Base-by-base conservation (phyloP, 768 basidiomycete species). In the Leccinum pellstonianum region DNA sequence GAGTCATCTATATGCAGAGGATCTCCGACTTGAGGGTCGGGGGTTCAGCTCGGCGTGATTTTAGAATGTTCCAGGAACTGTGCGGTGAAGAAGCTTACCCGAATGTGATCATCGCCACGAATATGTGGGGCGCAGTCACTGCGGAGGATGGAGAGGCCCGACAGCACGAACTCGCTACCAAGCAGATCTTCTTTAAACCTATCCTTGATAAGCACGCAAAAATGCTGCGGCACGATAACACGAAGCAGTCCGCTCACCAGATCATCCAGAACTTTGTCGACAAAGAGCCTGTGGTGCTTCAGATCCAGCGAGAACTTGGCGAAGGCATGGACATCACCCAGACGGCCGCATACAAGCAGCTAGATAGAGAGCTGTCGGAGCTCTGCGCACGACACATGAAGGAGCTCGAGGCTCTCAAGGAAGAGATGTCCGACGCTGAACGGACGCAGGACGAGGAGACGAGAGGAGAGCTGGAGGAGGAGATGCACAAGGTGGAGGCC, bases 291-390 rank as follows among this genome's bases (percentile, higher is more conserved):
- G 61, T 77, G 3, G 71, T 79, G 0, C 74, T 86, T 8, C 79
- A 76, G 29, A 84, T 87, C 41, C 86, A 86, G 65, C 69, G 74
- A 8, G 85, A 87, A 61, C 72, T 86, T 14, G 79, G 79, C 33
- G 75, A 79, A 54, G 73, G 77, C 7, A 73, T 79, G 43, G 76
- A 79, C 31, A 78, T 86, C 38, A 73, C 78, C n/a, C 74, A 86
- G 61, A 85, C 86, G 0, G 74, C 75, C 1, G 86, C 85, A 5
- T 83, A 79, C 9, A 76, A 66, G 41, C 84, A 84, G 62, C 74
- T 87, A 6, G 77, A 78, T 55, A 74, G 74, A 38, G 83, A 84
- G 56, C 71, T 84, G 10, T 74, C 75, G 54, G 79, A 79, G 43
- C 78, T 82, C 60, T 74, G 75, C n/a, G 68, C 76, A 55, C 74